Evolutionary conservation across 202 grass and related monocot species (phyloP).

Genomic region (Eragrostis tef): DNA sequence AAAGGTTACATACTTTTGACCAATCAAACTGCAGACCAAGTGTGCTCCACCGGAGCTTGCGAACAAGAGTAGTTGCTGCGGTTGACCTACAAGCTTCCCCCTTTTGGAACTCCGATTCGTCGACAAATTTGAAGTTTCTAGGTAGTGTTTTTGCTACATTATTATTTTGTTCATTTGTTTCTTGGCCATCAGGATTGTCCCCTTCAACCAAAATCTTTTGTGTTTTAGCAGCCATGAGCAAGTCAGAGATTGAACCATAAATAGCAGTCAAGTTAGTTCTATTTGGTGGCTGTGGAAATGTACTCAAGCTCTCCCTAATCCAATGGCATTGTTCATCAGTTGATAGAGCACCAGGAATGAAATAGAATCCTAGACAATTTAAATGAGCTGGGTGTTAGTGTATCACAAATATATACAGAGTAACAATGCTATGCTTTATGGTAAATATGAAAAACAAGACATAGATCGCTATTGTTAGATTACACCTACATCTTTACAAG

Average conservation of each 20-base stretch:
- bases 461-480: neutral
- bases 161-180: constrained; percentile 23
- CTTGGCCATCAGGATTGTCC: constrained; percentile 33
- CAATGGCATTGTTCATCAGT: constrained; percentile 77
- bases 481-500: neutral
- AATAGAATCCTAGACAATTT: constrained; percentile 74
- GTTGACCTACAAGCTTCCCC: constrained; percentile 44
- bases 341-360: constrained; percentile 74
- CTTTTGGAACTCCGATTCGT: constrained; percentile 8
- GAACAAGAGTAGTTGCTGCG: constrained; percentile 60
- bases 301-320: constrained; percentile 79
- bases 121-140: constrained; percentile 52
- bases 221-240: constrained; percentile 63
- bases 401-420: neutral
- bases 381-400: neutral
- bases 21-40: constrained; percentile 94
- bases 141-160: constrained; percentile 16
- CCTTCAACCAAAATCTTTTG: constrained; percentile 62
- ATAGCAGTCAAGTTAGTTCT: constrained; percentile 77
- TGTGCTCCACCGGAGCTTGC: constrained; percentile 87
- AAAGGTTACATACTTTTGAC: constrained; percentile 68
- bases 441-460: neutral
- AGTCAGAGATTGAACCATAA: constrained; percentile 72
- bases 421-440: neutral
- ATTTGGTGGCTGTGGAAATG: constrained; percentile 89